phyloP scores from a whole-genome alignment of 495 filamentous ascomycete species.

The Podospora bellae-mahoneyi region DNA sequence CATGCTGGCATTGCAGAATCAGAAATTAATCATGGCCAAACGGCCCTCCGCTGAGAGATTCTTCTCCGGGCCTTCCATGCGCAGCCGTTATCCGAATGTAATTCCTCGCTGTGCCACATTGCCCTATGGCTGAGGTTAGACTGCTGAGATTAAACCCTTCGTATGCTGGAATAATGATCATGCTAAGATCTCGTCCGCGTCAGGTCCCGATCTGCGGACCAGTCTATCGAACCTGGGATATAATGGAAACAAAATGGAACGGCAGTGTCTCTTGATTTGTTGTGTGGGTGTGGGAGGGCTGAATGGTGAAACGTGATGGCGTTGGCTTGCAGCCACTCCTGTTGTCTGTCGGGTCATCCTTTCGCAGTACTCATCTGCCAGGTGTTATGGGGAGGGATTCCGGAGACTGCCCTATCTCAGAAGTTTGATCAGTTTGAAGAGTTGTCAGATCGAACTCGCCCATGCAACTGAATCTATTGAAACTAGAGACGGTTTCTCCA shows the following conservation, averaged over 20 bases:
- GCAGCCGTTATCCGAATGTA: not conserved
- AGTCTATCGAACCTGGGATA: not conserved
- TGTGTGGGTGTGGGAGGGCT: constrained; percentile 9
- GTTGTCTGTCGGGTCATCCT: constrained; percentile 15
- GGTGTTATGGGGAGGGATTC: not conserved
- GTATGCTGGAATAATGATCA: not conserved
- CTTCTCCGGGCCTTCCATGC: not conserved
- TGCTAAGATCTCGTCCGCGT: not conserved
- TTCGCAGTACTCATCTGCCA: not conserved
- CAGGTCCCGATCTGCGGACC: not conserved
- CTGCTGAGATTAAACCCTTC: not conserved
- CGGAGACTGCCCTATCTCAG: not conserved
- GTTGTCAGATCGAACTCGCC: not conserved
- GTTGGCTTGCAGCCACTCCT: constrained; percentile 16
- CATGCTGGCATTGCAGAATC: not conserved
- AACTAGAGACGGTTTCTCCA: not conserved
- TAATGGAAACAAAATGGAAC: constrained; percentile 2
- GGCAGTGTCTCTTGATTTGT: not conserved
- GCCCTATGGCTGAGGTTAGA: not conserved
- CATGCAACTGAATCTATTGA: not conserved
- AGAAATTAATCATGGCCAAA: not conserved
- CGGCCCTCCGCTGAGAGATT: not conserved
- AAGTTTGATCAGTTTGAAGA: not conserved
- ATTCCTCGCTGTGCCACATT: not conserved
- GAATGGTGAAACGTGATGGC: constrained; percentile 23